Evolutionary conservation across 768 basidiomycete species (phyloP).

Genomic region (Phlegmacium glaucopus): DNA sequence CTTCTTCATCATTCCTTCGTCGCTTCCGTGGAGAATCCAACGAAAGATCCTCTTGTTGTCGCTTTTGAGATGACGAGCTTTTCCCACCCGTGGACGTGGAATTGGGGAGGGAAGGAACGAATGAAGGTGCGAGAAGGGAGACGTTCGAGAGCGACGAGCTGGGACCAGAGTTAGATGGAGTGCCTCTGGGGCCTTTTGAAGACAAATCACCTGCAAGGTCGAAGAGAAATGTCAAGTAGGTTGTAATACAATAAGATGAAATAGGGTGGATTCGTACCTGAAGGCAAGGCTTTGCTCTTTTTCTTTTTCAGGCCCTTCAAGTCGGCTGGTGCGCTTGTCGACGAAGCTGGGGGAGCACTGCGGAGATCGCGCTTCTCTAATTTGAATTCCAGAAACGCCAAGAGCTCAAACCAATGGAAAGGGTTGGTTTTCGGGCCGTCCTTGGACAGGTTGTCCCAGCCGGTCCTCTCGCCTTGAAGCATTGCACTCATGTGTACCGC

Average conservation of each 20-base stretch:
- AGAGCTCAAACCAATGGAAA: constrained; percentile 1
- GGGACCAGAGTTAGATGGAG: too few relatives aligned
- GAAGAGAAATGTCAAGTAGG: too few relatives aligned
- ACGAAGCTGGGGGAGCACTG: too few relatives aligned
- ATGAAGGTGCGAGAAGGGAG: not conserved
- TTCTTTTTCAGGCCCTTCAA: too few relatives aligned
- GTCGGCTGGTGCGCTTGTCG: too few relatives aligned
- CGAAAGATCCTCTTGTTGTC: not conserved
- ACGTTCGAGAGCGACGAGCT: not conserved
- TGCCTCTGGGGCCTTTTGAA: too few relatives aligned
- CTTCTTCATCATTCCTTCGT: not conserved
- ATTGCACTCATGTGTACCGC: not conserved
- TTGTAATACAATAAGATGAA: too few relatives aligned
- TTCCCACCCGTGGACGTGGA: not conserved
- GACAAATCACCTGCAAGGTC: too few relatives aligned
- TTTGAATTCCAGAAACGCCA: not conserved
- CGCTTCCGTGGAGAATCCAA: not conserved
- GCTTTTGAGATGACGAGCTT: not conserved
- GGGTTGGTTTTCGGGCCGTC: not conserved
- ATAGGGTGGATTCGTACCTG: not conserved
- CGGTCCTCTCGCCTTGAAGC: not conserved
- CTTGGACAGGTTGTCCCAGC: not conserved
- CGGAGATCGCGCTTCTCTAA: not conserved
- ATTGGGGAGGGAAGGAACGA: not conserved
- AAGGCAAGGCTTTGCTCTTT: not conserved